Conservation (phyloP, 345 rosid genomes). For the Linum lewisii region DNA sequence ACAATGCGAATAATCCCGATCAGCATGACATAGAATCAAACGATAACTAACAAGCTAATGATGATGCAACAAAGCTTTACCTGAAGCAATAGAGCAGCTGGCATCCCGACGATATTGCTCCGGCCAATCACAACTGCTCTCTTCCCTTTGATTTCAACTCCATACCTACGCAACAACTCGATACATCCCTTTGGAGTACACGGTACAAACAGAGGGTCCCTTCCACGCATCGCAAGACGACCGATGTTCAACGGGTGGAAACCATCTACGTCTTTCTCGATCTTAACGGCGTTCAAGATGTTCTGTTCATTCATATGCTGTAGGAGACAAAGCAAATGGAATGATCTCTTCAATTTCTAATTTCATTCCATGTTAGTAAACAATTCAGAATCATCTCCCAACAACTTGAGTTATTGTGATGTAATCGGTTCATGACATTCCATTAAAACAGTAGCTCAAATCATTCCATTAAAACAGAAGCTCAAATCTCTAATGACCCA, state of each 20-base stretch:
- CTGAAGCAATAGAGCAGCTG: slow-evolving; percentile 23
- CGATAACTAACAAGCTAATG: too few species aligned
- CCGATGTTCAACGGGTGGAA: slow-evolving; percentile 32
- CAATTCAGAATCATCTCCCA: too few species aligned
- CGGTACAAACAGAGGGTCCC: slow-evolving; percentile 29
- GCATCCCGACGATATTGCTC: slow-evolving; percentile 28
- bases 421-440: too few species aligned
- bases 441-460: too few species aligned
- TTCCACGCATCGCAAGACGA: slow-evolving; percentile 29
- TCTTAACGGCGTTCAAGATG: slow-evolving; percentile 16
- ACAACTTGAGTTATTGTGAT: too few species aligned
- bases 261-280: slow-evolving; percentile 30
- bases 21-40: neutral
- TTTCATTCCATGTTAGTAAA: too few species aligned
- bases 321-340: neutral
- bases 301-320: slow-evolving; percentile 28
- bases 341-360: neutral
- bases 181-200: slow-evolving; percentile 28
- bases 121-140: slow-evolving; percentile 26
- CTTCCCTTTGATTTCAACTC: slow-evolving; percentile 26
- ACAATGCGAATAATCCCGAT: neutral
- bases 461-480: too few species aligned
- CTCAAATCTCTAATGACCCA: neutral
- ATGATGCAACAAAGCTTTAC: slow-evolving; percentile 7
- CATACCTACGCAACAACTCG: slow-evolving; percentile 23